Evolutionary conservation across 148 eudicot genomes (phyloP), one percentile per base, ranked within the genome.

Genomic region (Rhododendron mucronatum): DNA sequence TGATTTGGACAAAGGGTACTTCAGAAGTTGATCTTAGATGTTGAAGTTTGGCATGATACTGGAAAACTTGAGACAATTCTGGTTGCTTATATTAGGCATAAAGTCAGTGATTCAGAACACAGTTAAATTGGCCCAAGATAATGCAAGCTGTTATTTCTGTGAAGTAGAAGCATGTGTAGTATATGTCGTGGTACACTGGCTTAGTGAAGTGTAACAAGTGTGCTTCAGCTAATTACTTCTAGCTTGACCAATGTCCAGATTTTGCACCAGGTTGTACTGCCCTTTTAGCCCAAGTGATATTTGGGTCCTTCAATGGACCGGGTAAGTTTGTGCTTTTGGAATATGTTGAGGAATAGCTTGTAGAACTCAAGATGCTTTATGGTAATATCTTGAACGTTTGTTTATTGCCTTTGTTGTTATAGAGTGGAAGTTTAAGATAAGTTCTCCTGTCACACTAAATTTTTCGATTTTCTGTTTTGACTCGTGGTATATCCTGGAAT

Each of bases 221-320:
- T 45, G 55, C 21, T 47, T 61, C 44, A 20, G 85, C 85, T 83
- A 39, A 65, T 83, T 45, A 41, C 41, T 83, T 65, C n/a, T 83
- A 63, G 21, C 55, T 26, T 65, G 55, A 83, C 33, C 51, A 83
- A 39, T 21, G 18, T n/a, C 53, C 51, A 83, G 51, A 41, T 82
- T 41, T 63, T 82, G 74, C 53, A 63, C 35, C 51, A 82, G 51
- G 67, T 82, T 37, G 50, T 82, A 59, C 71, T 82, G 75, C 41
- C 51, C n/a, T 33, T 20, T 37, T 57, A 75, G 47, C 47, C 4
- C n/a, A 35, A 39, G 12, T 75, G 47, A 10, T 63, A 11, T 39
- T 39, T 37, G 74, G 48, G 14, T 63, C 51, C n/a, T 69, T 35
- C 74, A 37, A 12, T 59, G 50, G 50, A n/a, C 4, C 63, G 28